Evolutionary conservation across 2,329 filamentous ascomycete genomes (phyloP).

Genomic region (Ophiostoma novo-ulmi): DNA sequence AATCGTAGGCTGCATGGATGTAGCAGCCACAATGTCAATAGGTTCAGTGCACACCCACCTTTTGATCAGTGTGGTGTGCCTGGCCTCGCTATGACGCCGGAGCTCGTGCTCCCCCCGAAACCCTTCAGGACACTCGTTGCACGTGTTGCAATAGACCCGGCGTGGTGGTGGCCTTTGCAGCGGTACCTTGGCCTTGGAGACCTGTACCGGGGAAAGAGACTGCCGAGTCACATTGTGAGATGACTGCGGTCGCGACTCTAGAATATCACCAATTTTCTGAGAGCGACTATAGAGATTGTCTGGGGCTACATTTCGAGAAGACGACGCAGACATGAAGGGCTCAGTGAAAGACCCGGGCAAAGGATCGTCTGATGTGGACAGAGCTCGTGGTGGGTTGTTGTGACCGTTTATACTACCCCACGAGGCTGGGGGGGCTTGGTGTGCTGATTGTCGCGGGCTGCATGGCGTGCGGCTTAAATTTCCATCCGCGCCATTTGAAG

Average conservation of each 20-base stretch:
- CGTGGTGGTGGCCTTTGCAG: conserved; percentile 47
- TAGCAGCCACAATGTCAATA: conserved; percentile 29
- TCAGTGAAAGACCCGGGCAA: background rate
- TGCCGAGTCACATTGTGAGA: conserved; percentile 31
- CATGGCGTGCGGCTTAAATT: background rate
- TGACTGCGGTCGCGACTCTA: background rate
- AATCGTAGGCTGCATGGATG: conserved; percentile 45
- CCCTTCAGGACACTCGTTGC: conserved; percentile 68
- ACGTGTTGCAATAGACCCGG: conserved; percentile 66
- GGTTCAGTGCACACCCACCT: conserved; percentile 58
- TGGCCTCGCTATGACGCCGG: conserved; percentile 58
- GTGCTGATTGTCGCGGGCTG: background rate
- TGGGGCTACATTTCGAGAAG: background rate
- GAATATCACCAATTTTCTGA: background rate
- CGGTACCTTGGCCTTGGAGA: conserved; percentile 39
- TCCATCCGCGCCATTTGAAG: background rate
- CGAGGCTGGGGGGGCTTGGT: background rate
- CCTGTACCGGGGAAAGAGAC: conserved; percentile 41
- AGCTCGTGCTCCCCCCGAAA: conserved; percentile 85
- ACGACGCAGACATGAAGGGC: background rate
- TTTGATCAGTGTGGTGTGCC: conserved; percentile 57
- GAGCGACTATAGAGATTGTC: background rate
- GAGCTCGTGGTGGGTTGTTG: background rate
- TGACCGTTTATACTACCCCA: background rate
- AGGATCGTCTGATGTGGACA: background rate